These are phyloP conservation scores for Sinapis alba DNA, from an alignment of 441 rosid genomes.

Conservation along the genomic window DNA sequence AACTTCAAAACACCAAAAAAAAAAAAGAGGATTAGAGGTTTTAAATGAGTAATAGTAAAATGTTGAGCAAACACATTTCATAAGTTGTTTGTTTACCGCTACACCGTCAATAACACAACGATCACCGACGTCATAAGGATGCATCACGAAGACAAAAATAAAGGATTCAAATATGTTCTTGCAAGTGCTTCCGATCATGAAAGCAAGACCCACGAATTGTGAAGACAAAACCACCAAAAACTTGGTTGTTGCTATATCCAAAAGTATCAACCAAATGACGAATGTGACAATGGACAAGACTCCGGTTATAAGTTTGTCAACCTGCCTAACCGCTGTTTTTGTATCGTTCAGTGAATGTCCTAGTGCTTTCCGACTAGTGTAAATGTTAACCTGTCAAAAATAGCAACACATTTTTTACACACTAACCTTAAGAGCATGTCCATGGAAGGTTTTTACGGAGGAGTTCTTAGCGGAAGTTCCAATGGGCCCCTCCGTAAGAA, in stretches of 20 bases:
- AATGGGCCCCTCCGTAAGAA: no score
- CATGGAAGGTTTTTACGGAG: no score
- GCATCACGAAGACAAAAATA: constrained; percentile 87
- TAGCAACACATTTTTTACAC: background rate
- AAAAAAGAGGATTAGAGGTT: background rate
- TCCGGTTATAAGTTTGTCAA: constrained; percentile 63
- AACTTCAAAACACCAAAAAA: constrained; percentile 46
- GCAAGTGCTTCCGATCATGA: constrained; percentile 82
- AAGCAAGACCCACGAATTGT: constrained; percentile 68
- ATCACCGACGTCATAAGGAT: constrained; percentile 93
- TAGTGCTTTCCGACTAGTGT: constrained; percentile 67
- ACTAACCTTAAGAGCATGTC: no score
- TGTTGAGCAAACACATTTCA: background rate
- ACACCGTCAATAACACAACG: constrained; percentile 76
- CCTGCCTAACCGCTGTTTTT: constrained; percentile 84
- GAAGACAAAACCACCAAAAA: constrained; percentile 61
- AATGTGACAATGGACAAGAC: constrained; percentile 46
- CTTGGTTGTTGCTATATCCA: constrained; percentile 67
- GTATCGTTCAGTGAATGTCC: constrained; percentile 82
- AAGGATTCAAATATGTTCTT: constrained; percentile 79
- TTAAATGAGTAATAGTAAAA: background rate
- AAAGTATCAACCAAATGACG: constrained; percentile 70
- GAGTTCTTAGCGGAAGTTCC: no score
- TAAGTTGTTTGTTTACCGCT: constrained; percentile 44
- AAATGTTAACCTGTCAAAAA: constrained; percentile 65